Evolutionary conservation across 2,329 filamentous ascomycete genomes (phyloP), one percentile per base, ranked within the genome.

Genomic region (Zymoseptoria tritici): DNA sequence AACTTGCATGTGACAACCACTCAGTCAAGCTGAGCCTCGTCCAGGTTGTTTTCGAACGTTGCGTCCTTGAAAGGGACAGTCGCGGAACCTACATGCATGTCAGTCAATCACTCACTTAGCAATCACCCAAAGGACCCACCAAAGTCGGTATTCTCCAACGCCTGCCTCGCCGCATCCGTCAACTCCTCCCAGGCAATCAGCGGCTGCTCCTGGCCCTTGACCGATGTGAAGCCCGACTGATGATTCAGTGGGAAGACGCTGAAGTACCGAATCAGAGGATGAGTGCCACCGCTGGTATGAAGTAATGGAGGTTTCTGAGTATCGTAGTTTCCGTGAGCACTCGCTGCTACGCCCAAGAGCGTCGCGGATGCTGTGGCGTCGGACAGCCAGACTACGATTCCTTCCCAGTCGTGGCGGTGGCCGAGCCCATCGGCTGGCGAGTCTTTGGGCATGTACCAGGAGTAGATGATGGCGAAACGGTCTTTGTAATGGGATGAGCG

Each of bases 321-420:
- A n/a, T 46, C 5, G 72, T 78, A 83, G 3, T 66, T 70, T 3
- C 80, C 81, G 58, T 83, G 81, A 0, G 79, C 80, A 2, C 78
- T 80, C 2, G 80, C 80, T 21, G 80, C 81, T 7, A 83, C 78
- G 21, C 79, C 80, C 1, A 78, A 66, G 29, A 83, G 69, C 0
- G 75, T 78, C 0, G 79, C 74, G 0, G 71, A 68, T 0, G 71
- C 71, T 1, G 73, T 74, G 2, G 73, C 70, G 9, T 71, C 71
- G 0, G 74, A 72, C 0, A 84, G 74, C 79, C 79, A 83, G 24
- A 83, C 75, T 42, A 83, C 77, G 0, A 78, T 72, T n/a, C 78
- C 78, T 64, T 83, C 81, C 81, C 81, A 83, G 66, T 83, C 81
- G 68, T 83, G 79, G 20, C 80, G 77, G 64, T 83, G 81, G 8